phyloP scores from a whole-genome alignment of 305 asterid genomes.

The Fraxinus albicans region DNA sequence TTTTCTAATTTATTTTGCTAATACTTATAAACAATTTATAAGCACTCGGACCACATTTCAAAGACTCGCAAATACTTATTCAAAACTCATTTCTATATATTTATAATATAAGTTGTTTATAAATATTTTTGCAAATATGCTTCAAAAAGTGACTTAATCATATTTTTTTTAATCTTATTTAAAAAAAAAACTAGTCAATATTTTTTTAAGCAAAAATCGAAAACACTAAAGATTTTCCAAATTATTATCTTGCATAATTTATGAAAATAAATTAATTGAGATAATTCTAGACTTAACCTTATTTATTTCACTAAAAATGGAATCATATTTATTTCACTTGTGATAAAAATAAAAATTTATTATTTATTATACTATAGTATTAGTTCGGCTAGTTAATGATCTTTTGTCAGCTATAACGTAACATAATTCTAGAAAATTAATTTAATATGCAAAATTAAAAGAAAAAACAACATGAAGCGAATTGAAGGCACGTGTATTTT shows the following conservation, averaged over 20 bases:
- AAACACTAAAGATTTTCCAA: neutral
- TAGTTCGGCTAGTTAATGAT: too few species aligned
- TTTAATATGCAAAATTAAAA: too few species aligned
- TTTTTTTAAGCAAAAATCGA: neutral
- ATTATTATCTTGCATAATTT: neutral
- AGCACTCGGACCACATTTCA: too few species aligned
- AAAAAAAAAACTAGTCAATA: neutral
- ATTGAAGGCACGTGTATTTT: neutral
- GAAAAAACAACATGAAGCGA: neutral
- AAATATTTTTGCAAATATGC: neutral
- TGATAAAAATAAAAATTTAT: too few species aligned
- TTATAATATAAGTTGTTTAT: too few species aligned
- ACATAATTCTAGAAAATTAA: neutral
- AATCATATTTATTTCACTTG: too few species aligned
- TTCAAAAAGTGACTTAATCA: neutral
- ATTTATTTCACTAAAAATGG: too few species aligned
- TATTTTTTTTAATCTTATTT: too few species aligned
- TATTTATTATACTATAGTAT: too few species aligned
- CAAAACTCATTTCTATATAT: neutral
- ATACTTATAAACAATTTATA: too few species aligned
- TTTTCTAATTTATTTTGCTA: neutral
- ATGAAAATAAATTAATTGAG: neutral
- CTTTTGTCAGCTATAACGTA: too few species aligned
- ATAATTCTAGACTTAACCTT: neutral
- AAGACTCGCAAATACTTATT: too few species aligned